Conservation (phyloP, 768 basidiomycete species). For the Boletus patriciae region DNA sequence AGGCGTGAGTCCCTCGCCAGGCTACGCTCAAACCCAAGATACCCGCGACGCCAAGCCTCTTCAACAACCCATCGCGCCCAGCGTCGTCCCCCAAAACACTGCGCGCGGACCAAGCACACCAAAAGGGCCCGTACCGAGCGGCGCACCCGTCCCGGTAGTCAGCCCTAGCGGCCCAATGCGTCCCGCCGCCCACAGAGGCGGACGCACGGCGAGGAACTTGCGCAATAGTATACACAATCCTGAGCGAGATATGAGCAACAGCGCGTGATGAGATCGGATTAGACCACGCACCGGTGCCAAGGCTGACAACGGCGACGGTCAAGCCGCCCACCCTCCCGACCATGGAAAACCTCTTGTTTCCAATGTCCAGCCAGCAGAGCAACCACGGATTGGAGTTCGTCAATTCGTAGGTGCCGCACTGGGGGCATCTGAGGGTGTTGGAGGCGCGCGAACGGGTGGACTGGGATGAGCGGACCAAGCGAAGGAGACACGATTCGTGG, state of each 20-base stretch:
- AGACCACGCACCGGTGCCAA: conserved; percentile 58
- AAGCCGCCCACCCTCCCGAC: conserved; percentile 53
- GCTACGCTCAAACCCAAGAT: conserved; percentile 26
- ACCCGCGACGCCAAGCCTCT: conserved; percentile 29
- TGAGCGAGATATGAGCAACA: conserved; percentile 23
- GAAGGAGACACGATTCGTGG: conserved; percentile 74
- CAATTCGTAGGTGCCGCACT: conserved; percentile 71
- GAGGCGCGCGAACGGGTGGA: conserved; percentile 48
- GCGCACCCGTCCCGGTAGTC: no score
- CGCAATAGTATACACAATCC: conserved; percentile 45
- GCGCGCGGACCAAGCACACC: conserved; percentile 10
- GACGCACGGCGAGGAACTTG: conserved; percentile 24
- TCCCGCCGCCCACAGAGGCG: conserved; percentile 9
- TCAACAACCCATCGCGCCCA: conserved; percentile 19
- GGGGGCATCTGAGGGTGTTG: conserved; percentile 78
- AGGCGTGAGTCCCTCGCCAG: conserved; percentile 57
- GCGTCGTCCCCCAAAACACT: conserved; percentile 17
- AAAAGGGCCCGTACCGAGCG: no score
- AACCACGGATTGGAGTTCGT: conserved; percentile 60
- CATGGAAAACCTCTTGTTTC: conserved; percentile 50
- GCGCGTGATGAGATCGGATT: background rate
- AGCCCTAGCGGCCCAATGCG: conserved; percentile 21
- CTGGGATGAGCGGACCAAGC: conserved; percentile 77
- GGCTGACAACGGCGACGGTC: conserved; percentile 50
- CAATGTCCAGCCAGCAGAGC: conserved; percentile 48